phyloP scores from a whole-genome alignment of 2,329 filamentous ascomycete genomes.

The Trichoderma oligosporum region DNA sequence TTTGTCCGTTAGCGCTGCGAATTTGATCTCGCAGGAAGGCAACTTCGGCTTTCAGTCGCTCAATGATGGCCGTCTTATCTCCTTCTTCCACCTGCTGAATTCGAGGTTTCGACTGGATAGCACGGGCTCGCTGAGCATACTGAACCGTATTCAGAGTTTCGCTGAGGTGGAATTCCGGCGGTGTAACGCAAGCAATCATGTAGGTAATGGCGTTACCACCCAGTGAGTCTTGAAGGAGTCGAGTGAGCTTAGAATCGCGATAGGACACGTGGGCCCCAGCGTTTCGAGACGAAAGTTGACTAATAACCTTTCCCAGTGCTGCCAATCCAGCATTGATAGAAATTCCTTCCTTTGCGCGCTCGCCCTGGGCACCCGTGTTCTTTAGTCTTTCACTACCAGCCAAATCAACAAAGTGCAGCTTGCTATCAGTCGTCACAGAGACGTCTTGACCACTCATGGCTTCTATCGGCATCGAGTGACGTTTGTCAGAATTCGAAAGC shows the following conservation, averaged over 20 bases:
- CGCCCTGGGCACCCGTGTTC: conserved; percentile 92
- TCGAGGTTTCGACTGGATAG: conserved; percentile 94
- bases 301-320: conserved; percentile 95
- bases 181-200: conserved; percentile 98
- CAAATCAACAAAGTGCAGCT: conserved; percentile 96
- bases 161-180: conserved; percentile 93
- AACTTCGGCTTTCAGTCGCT: conserved; percentile 88
- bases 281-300: conserved; percentile 87
- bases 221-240: conserved; percentile 90
- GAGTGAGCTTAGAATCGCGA: conserved; percentile 93
- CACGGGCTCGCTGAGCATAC: conserved; percentile 91
- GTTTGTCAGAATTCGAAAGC: conserved; percentile 66
- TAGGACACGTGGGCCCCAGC: conserved; percentile 91
- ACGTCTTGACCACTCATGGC: conserved; percentile 64
- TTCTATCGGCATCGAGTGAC: conserved; percentile 81
- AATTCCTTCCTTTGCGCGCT: conserved; percentile 91
- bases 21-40: conserved; percentile 93
- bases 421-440: conserved; percentile 87
- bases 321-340: conserved; percentile 97
- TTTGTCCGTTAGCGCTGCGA: conserved; percentile 67
- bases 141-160: conserved; percentile 97
- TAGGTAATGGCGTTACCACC: conserved; percentile 98
- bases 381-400: conserved; percentile 95
- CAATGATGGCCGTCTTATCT: conserved; percentile 91
- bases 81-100: conserved; percentile 92